Conservation (phyloP, 805 yeast species). For the Candida insectorum region DNA sequence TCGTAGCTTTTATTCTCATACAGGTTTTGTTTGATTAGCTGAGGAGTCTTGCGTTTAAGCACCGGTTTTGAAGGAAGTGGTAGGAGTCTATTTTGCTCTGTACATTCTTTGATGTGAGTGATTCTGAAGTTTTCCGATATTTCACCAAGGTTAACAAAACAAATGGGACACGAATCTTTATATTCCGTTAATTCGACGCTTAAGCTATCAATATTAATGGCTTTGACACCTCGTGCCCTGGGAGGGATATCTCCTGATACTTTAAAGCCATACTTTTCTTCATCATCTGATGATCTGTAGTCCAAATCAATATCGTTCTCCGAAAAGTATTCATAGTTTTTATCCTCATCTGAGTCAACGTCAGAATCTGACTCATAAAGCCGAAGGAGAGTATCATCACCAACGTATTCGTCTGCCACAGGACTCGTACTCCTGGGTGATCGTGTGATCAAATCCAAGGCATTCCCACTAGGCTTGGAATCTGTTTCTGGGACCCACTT, state of each 20-base stretch:
- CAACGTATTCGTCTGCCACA: no score
- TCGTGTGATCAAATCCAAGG: no score
- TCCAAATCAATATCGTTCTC: conserved; percentile 12
- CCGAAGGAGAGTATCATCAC: no score
- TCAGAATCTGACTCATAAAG: conserved; percentile 12
- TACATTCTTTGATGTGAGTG: conserved; percentile 10
- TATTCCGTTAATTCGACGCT: conserved; percentile 6
- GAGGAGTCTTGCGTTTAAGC: conserved; percentile 4
- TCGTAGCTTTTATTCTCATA: conserved; percentile 6
- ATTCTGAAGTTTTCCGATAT: conserved; percentile 4
- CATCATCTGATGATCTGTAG: conserved; percentile 11
- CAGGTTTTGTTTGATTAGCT: conserved; percentile 6
- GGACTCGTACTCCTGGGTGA: no score
- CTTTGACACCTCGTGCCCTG: conserved; percentile 4
- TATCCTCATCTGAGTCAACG: conserved; percentile 6
- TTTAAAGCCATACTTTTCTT: conserved; percentile 8
- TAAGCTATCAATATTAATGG: conserved; percentile 8
- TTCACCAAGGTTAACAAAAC: conserved; percentile 9
- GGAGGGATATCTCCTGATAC: conserved; percentile 9
- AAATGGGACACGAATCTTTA: conserved; percentile 10
- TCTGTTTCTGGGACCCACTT: no score
- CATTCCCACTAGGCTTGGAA: no score
- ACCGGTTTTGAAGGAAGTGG: no score
- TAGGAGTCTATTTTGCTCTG: conserved; percentile 6
- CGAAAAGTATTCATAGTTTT: conserved; percentile 7